Evolutionary conservation across 495 filamentous ascomycete species (phyloP), one percentile per base, ranked within the genome.

Genomic region (Daldinia childiae): DNA sequence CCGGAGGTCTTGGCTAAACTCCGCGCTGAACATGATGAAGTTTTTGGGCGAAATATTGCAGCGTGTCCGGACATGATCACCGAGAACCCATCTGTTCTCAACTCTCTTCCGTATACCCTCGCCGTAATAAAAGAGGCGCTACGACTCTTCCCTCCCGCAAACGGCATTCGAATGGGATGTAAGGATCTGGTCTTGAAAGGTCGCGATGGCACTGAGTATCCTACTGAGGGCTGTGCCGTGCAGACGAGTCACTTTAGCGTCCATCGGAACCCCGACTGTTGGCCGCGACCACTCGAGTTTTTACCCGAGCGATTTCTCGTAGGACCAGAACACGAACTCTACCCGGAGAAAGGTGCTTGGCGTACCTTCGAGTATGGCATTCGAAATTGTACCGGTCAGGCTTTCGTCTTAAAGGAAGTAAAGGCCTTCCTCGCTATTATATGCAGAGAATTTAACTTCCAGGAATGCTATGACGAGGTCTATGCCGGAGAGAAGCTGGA

Each of bases 361-460:
- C 77, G 85, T n/a, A 76, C 76, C 6, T 88, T 88, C 62, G 82
- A 85, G 66, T 76, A 78, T 26, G 85, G 85, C 0, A 77, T 82
- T 3, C 71, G 86, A 1, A 80, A 76, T 34, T 88, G 86, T 54
- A 85, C 87, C n/a, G 85, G 87, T 0, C 83, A 87, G 64, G 81
- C 82, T 14, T 79, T 88, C 36, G 82, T 83, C 0, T 73, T 86
- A 68, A 77, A 82, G 12, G 83, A 87, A 68, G 64, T 82, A 34
- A 79, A 78, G 59, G 76, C 84, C 27, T 77, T 82, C n/a, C 58
- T 88, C 50, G 82, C 81, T 2, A 68, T 88, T 71, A 78, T 60
- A 7, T 57, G 79, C 29, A 77, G 87, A 51, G 66, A 74, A 12
- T 87, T 87, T 69, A 78, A 85, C 58, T 75, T 86, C 48, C 66